Percentiles rank a stretch among this genome's conserved stretches.
phyloP scores from a whole-genome alignment of 306 rosid species.

The Canavalia ensiformis region DNA sequence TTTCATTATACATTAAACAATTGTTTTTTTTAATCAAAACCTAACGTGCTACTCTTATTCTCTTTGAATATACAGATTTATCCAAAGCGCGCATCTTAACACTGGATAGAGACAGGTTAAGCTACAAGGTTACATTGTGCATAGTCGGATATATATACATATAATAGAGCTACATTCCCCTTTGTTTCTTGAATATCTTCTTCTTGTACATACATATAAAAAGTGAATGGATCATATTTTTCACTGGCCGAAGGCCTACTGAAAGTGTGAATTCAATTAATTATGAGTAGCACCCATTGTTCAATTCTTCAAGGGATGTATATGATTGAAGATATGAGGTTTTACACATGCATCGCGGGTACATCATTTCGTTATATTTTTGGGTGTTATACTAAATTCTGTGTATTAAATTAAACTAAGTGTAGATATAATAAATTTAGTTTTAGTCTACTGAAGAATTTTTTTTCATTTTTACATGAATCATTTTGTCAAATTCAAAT shows the following conservation, averaged over 20 bases:
- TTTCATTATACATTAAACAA: neutral
- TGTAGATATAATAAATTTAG: too few relatives aligned
- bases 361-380: too few relatives aligned
- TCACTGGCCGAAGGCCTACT: neutral
- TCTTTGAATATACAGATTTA: slow-evolving; percentile 14
- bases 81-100: neutral
- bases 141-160: neutral
- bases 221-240: neutral
- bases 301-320: neutral
- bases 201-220: slow-evolving; percentile 27
- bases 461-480: too few relatives aligned
- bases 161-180: neutral
- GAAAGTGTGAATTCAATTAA: neutral
- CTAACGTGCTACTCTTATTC: neutral
- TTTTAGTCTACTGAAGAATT: too few relatives aligned
- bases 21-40: neutral
- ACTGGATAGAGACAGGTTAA: neutral
- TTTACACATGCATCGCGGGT: too few relatives aligned
- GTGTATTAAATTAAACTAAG: too few relatives aligned
- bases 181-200: neutral
- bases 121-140: neutral
- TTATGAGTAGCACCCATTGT: neutral
- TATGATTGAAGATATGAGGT: too few relatives aligned
- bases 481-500: too few relatives aligned
- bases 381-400: too few relatives aligned